Conservation (phyloP, 2,329 filamentous ascomycete species). For the Fusarium sp. region DNA sequence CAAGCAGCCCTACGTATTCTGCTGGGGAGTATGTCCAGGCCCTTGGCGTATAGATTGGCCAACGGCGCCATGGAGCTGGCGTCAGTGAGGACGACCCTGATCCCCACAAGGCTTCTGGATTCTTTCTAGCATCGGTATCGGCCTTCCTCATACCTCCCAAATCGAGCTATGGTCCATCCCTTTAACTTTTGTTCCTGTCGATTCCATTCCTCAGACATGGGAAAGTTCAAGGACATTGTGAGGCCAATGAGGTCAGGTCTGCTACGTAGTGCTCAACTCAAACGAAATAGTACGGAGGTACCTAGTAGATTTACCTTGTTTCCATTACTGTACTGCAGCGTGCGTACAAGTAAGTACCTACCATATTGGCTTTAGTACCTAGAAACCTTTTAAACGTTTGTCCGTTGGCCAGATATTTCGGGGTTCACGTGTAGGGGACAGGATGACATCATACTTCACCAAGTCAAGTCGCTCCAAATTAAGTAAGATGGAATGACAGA, state of each 20-base stretch:
- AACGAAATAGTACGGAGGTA: neutral
- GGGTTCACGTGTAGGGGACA: neutral
- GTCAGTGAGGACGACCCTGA: slow-evolving; percentile 25
- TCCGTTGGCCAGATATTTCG: slow-evolving; percentile 4
- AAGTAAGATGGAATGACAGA: slow-evolving; percentile 12
- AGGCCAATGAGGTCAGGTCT: slow-evolving; percentile 1
- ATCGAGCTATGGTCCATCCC: slow-evolving; percentile 21
- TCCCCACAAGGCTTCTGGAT: slow-evolving; percentile 33
- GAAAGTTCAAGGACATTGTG: slow-evolving; percentile 2
- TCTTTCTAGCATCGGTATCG: slow-evolving; percentile 27
- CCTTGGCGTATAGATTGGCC: slow-evolving; percentile 18
- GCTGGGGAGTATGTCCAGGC: slow-evolving; percentile 14
- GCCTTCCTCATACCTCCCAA: slow-evolving; percentile 22
- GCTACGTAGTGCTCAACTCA: neutral
- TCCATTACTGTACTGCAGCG: neutral
- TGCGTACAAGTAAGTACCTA: neutral
- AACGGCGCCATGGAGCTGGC: slow-evolving; percentile 31
- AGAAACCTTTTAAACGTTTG: neutral
- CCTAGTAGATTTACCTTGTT: neutral
- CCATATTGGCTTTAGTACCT: slow-evolving; percentile 2
- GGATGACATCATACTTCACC: slow-evolving; percentile 21
- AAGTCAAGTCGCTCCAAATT: neutral
- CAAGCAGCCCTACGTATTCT: slow-evolving; percentile 17
- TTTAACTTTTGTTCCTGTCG: slow-evolving; percentile 29
- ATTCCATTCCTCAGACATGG: slow-evolving; percentile 29